Percentiles rank a stretch among this genome's conserved stretches.
These are phyloP conservation scores for Fusarium solani-melongenae DNA, from an alignment of 2,329 filamentous ascomycete genomes.

Conservation along the genomic window DNA sequence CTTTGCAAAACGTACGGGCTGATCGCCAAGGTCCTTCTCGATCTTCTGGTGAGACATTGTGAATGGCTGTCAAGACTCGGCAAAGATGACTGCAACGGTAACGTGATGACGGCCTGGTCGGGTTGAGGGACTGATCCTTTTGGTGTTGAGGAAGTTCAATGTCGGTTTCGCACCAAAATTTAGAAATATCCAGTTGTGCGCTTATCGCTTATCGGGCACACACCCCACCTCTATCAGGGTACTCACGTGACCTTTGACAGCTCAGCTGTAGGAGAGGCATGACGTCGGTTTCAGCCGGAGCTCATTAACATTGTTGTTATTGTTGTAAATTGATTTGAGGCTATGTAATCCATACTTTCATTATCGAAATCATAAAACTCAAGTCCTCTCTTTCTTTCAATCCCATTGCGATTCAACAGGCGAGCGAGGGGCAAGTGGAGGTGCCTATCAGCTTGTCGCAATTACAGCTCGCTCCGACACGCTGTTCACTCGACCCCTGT, in stretches of 20 bases:
- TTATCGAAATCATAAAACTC: neutral
- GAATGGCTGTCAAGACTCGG: conserved; percentile 81
- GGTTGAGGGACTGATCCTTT: conserved; percentile 35
- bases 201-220: conserved; percentile 33
- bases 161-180: conserved; percentile 28
- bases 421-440: conserved; percentile 27
- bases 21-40: conserved; percentile 93
- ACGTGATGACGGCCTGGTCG: conserved; percentile 75
- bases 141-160: conserved; percentile 26
- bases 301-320: neutral
- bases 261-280: neutral
- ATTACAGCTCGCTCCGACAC: conserved; percentile 9
- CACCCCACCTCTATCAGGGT: neutral
- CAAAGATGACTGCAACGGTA: conserved; percentile 72
- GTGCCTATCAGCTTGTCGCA: conserved; percentile 18
- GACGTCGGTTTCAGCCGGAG: neutral
- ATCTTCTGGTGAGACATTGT: conserved; percentile 95
- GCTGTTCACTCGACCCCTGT: conserved; percentile 13
- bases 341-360: neutral
- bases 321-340: neutral
- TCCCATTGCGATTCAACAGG: neutral
- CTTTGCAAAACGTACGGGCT: conserved; percentile 72
- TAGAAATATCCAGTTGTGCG: conserved; percentile 26
- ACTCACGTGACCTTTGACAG: conserved; percentile 8
- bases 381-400: neutral